Evolutionary conservation across 2,329 filamentous ascomycete genomes (phyloP), one percentile per base, ranked within the genome.

Genomic region (Dothideomycetes sp.): DNA sequence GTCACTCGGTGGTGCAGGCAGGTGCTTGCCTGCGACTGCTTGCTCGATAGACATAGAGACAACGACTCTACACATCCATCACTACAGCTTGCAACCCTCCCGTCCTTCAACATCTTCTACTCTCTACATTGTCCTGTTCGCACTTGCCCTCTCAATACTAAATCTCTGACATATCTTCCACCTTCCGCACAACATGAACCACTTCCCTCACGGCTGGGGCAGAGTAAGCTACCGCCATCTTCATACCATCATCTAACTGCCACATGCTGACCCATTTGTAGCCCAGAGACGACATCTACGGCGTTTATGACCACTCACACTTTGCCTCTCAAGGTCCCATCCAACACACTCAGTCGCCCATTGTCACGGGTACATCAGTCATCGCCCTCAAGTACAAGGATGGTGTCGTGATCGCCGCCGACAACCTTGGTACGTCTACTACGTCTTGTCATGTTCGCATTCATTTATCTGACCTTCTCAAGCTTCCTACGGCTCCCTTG

Each of bases 281-380:
- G 91, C 91, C 91, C 60, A 82, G 91, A 74, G 85, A 98, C 67
- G 91, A 98, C 65, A 74, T 96, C 59, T 98, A 96, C 68, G 91
- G 91, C 55, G 73, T 82, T 56, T 98, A 98, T 67, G 85, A 96
- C 67, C 70, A 73, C 58, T 84, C 87, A 45, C 88, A 89, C 64
- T 80, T 96, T 60, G 77, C 84, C 54, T 8, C 29, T 15, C 69
- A 68, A 53, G 51, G 53, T 34, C 85, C 88, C 44, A 87, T 78
- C 60, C 78, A 87, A 58, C 85, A 93, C 65, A 95, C 91, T 41
- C 87, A 94, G 67, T 80, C 79, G 22, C 91, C 91, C 56, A 82
- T 94, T 52, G 91, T 98, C 47, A 98, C 91, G 38, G 91, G 91
- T 59, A 96, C 91, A 35, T 96, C 91, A 39, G 91, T 98, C 49